These are phyloP conservation scores for Capronia coronata DNA, from an alignment of 2,329 filamentous ascomycete genomes.

Conservation along the genomic window DNA sequence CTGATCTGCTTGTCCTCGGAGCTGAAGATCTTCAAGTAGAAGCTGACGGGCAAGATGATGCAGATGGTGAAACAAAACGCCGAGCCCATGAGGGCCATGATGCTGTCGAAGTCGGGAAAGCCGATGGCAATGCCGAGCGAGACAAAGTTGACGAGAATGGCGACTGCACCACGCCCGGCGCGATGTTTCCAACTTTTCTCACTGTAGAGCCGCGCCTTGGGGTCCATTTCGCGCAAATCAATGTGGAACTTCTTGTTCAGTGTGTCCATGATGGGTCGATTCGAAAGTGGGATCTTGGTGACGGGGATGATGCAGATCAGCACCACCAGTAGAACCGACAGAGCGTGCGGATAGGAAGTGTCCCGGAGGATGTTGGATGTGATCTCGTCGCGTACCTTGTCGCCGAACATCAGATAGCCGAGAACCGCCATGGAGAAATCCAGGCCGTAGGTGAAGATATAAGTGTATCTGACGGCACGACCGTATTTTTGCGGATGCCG, in stretches of 20 bases:
- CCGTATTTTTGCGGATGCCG: conserved; percentile 75
- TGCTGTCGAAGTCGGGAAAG: conserved; percentile 75
- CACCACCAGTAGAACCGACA: conserved; percentile 74
- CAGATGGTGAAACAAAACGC: conserved; percentile 91
- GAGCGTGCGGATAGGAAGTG: conserved; percentile 62
- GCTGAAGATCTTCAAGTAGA: conserved; percentile 84
- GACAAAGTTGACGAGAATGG: conserved; percentile 59
- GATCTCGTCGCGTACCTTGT: conserved; percentile 78
- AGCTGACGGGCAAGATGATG: conserved; percentile 79
- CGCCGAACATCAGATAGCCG: conserved; percentile 91
- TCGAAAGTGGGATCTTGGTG: conserved; percentile 87
- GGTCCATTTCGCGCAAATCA: conserved; percentile 44
- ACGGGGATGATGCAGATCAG: conserved; percentile 90
- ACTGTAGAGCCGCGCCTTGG: conserved; percentile 28
- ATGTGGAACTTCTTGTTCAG: conserved; percentile 74
- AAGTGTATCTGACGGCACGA: conserved; percentile 69
- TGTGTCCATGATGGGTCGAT: conserved; percentile 76
- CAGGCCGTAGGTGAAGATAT: conserved; percentile 77
- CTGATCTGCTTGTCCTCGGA: conserved; percentile 64
- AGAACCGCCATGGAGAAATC: conserved; percentile 76
- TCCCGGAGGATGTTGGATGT: conserved; percentile 80
- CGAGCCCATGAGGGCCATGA: conserved; percentile 86
- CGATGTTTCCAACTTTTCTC: conserved; percentile 50
- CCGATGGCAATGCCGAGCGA: conserved; percentile 70
- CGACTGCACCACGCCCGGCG: conserved; percentile 54